Percentiles rank a stretch among this genome's conserved stretches.
Conservation (phyloP, 495 filamentous ascomycete genomes). For the Zalerion maritima region DNA sequence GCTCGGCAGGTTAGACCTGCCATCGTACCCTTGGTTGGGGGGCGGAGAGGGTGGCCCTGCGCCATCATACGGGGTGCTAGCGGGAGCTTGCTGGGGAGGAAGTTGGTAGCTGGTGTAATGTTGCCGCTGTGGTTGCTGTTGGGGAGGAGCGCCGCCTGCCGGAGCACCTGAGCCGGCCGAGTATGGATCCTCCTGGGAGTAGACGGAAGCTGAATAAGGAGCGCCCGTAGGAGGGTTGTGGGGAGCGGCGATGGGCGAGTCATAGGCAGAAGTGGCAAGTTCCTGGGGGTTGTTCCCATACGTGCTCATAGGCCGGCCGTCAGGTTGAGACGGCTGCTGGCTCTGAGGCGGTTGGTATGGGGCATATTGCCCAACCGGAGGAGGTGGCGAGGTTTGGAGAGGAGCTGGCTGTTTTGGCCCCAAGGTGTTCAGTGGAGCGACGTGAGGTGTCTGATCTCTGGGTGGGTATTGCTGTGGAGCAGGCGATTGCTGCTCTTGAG, state of each 20-base stretch:
- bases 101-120: conserved; percentile 31
- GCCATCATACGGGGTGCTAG: conserved; percentile 26
- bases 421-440: conserved; percentile 19
- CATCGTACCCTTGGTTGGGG: conserved; percentile 26
- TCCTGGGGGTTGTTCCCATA: conserved; percentile 65
- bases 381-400: conserved; percentile 29
- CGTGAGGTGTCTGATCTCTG: conserved; percentile 26
- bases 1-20: conserved; percentile 27
- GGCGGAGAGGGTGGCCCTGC: conserved; percentile 23
- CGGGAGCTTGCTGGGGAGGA: conserved; percentile 32
- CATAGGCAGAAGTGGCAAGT: conserved; percentile 70
- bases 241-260: conserved; percentile 55
- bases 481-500: conserved; percentile 11
- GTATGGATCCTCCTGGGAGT: conserved; percentile 44
- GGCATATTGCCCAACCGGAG: conserved; percentile 23
- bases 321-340: conserved; percentile 25
- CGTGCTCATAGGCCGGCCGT: conserved; percentile 50
- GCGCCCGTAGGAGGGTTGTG: conserved; percentile 28
- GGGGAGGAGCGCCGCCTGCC: conserved; percentile 12
- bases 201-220: conserved; percentile 45
- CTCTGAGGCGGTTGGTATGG: conserved; percentile 24
- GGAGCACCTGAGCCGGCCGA: conserved; percentile 13
- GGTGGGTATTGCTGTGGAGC: conserved; percentile 15
- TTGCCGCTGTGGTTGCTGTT: conserved; percentile 14
- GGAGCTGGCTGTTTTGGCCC: conserved; percentile 30